Conservation (phyloP, 2,329 filamentous ascomycete species). For the Aspergillus niger region DNA sequence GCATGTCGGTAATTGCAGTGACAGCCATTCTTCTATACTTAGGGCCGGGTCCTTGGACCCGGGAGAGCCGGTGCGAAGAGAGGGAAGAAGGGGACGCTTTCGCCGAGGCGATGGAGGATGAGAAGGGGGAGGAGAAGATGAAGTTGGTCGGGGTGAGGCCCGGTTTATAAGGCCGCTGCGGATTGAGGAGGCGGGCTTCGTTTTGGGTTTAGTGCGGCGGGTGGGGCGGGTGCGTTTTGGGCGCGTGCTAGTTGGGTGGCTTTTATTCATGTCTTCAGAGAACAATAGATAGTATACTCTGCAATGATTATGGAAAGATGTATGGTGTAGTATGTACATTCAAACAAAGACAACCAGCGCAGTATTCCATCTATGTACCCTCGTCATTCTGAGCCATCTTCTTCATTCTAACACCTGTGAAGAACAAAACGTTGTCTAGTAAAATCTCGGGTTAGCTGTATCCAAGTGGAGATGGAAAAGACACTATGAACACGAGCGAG, state of each 20-base stretch:
- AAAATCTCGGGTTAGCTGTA: not conserved
- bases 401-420: not conserved
- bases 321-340: not conserved
- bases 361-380: not conserved
- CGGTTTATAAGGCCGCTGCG: slow-evolving; percentile 1
- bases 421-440: not conserved
- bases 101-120: slow-evolving; percentile 6
- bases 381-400: not conserved
- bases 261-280: not conserved
- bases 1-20: slow-evolving; percentile 12
- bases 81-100: not conserved
- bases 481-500: not conserved
- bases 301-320: not conserved
- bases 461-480: not conserved
- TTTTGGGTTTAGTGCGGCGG: not conserved
- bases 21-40: slow-evolving; percentile 21
- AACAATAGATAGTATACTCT: not conserved
- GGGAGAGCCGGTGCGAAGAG: slow-evolving; percentile 10
- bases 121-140: not conserved
- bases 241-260: not conserved
- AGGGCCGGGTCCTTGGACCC: slow-evolving; percentile 20
- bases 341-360: too few relatives aligned
- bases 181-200: not conserved
- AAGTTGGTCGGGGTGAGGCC: not conserved
- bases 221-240: not conserved